These are phyloP conservation scores for Stagonosporopsis chrysanthemi DNA, from an alignment of 2,329 filamentous ascomycete genomes.

Conservation along the genomic window DNA sequence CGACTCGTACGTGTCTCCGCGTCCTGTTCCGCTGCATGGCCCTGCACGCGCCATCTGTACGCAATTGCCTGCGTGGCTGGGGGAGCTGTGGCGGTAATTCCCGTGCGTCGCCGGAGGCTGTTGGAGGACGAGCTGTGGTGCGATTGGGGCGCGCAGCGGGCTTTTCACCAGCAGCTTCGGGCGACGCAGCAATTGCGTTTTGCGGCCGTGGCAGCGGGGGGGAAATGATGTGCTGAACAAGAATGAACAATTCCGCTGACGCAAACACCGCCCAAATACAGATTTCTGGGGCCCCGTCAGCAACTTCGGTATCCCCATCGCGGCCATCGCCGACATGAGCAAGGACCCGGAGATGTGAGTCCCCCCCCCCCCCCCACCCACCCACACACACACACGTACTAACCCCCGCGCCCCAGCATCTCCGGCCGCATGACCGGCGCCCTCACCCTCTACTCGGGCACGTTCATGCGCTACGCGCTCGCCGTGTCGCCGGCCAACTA, in stretches of 20 bases:
- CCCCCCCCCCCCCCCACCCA: not conserved
- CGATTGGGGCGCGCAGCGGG: too few relatives aligned
- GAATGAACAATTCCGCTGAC: too few relatives aligned
- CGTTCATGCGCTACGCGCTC: slow-evolving; percentile 72
- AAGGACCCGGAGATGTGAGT: slow-evolving; percentile 62
- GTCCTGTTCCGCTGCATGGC: too few relatives aligned
- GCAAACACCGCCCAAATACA: slow-evolving; percentile 25
- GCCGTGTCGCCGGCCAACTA: slow-evolving; percentile 70
- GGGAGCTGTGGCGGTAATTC: too few relatives aligned
- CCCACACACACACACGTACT: not conserved
- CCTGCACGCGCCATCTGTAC: too few relatives aligned
- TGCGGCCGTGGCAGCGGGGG: too few relatives aligned
- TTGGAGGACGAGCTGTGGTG: too few relatives aligned
- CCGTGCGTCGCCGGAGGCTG: too few relatives aligned
- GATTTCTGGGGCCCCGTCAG: slow-evolving; percentile 62
- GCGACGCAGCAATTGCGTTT: too few relatives aligned
- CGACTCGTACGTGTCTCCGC: slow-evolving; percentile 56
- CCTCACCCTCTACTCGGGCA: slow-evolving; percentile 66
- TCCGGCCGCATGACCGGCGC: slow-evolving; percentile 70
- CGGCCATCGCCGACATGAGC: slow-evolving; percentile 61
- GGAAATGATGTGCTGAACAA: too few relatives aligned
- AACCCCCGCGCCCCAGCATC: slow-evolving; percentile 60
- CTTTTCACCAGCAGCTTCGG: too few relatives aligned
- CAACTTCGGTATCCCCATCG: slow-evolving; percentile 63
- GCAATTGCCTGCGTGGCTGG: too few relatives aligned